Conservation (phyloP, 1,284 basidiomycete genomes). For the Mycosarcoma mackinlayi region DNA sequence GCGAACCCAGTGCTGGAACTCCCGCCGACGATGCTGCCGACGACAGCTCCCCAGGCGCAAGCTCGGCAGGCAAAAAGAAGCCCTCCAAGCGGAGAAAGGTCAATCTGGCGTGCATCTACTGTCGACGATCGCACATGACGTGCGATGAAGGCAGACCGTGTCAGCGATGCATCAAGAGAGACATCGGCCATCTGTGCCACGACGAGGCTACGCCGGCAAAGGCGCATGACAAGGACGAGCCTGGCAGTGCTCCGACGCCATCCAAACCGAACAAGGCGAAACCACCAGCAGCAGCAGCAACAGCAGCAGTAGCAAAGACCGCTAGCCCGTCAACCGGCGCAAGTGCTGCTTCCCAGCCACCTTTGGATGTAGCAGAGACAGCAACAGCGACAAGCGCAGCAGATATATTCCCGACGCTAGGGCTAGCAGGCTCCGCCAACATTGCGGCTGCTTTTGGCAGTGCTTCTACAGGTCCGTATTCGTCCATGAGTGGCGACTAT, state of each 20-base stretch:
- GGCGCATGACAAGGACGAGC: conserved; percentile 4
- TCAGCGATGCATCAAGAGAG: conserved; percentile 69
- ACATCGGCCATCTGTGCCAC: conserved; percentile 70
- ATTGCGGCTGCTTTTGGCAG: conserved; percentile 11
- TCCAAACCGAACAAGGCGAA: conserved; percentile 12
- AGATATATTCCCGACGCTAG: conserved; percentile 33
- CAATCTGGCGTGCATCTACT: conserved; percentile 83
- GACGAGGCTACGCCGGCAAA: conserved; percentile 38
- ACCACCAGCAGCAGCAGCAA: background rate
- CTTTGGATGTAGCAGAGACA: background rate
- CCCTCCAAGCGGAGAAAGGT: conserved; percentile 60
- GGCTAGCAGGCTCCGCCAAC: conserved; percentile 3
- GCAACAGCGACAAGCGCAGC: background rate
- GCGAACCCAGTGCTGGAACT: conserved; percentile 9
- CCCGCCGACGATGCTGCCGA: conserved; percentile 14
- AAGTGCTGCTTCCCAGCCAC: background rate
- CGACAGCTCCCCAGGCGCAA: conserved; percentile 8
- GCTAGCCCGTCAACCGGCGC: background rate
- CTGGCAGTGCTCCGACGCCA: conserved; percentile 8
- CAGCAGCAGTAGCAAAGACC: background rate
- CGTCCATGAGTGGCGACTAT: conserved; percentile 27
- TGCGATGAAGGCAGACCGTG: conserved; percentile 69
- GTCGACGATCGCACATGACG: conserved; percentile 83
- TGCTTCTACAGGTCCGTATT: conserved; percentile 33
- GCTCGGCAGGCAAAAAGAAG: conserved; percentile 37